phyloP scores from a whole-genome alignment of 208 protist species.

The Acanthamoeba lenticulata region DNA sequence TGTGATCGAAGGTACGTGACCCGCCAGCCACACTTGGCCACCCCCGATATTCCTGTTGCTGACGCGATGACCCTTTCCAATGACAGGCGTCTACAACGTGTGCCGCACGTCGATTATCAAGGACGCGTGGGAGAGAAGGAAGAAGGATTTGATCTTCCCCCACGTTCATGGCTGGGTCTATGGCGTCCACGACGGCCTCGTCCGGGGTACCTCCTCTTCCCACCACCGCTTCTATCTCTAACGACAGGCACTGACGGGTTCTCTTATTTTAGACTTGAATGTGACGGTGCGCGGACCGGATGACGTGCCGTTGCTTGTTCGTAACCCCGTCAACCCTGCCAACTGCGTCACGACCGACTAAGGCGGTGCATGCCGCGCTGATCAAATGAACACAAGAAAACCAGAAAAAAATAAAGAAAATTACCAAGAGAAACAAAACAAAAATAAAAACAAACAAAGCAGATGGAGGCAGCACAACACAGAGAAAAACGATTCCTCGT shows the following conservation, averaged over 20 bases:
- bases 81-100: conserved; percentile 61
- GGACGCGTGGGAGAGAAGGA: conserved; percentile 65
- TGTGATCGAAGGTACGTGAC: conserved; percentile 69
- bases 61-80: too few species aligned
- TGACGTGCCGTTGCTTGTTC: conserved; percentile 2
- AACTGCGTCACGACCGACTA: too few species aligned
- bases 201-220: not conserved
- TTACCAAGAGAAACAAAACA: too few species aligned
- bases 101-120: conserved; percentile 69
- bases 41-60: too few species aligned
- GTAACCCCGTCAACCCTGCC: not conserved
- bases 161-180: conserved; percentile 72
- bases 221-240: not conserved
- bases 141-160: not conserved
- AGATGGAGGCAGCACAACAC: too few species aligned
- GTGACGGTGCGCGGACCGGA: not conserved
- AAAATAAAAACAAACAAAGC: too few species aligned
- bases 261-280: not conserved
- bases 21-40: too few species aligned
- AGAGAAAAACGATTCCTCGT: too few species aligned
- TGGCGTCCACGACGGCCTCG: conserved; percentile 55
- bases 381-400: too few species aligned
- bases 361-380: too few species aligned
- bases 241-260: too few species aligned
- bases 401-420: too few species aligned